These are phyloP conservation scores for Rhizoclosmatium globosum DNA, from an alignment of 192 early-diverging fungal species.

Conservation along the genomic window DNA sequence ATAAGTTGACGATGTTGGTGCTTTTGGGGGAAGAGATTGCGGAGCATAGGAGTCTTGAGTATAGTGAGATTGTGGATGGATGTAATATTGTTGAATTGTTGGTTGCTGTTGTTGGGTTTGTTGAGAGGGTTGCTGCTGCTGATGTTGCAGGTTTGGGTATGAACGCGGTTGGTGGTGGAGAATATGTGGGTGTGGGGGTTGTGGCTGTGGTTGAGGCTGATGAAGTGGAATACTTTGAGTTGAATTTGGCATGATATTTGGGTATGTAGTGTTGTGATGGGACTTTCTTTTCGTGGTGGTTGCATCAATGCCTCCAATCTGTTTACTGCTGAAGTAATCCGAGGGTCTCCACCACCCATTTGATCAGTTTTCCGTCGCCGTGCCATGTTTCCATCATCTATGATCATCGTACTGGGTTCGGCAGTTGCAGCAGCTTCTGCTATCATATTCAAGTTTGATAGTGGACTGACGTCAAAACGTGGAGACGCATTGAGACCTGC, in stretches of 20 bases:
- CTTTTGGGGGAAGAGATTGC: background rate
- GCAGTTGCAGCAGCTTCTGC: constrained; percentile 32
- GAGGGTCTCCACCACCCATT: background rate
- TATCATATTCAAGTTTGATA: constrained; percentile 30
- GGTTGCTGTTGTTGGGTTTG: background rate
- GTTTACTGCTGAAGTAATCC: constrained; percentile 7
- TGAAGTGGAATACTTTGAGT: background rate
- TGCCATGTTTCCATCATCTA: background rate
- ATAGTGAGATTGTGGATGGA: background rate
- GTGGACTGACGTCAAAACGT: background rate
- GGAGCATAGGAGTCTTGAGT: background rate
- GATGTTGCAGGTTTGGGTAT: background rate
- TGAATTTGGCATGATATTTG: background rate
- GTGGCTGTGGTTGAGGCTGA: background rate
- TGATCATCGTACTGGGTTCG: background rate
- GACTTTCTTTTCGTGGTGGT: background rate
- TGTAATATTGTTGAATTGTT: background rate
- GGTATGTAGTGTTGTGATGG: background rate
- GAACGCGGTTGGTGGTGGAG: background rate
- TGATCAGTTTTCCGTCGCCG: background rate
- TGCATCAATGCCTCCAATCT: constrained; percentile 9
- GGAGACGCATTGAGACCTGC: background rate
- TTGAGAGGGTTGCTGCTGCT: background rate
- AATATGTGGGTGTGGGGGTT: background rate
- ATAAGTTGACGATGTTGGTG: background rate